Base-by-base conservation (phyloP, 176 grass and related monocot genomes). In the Oryza meridionalis region DNA sequence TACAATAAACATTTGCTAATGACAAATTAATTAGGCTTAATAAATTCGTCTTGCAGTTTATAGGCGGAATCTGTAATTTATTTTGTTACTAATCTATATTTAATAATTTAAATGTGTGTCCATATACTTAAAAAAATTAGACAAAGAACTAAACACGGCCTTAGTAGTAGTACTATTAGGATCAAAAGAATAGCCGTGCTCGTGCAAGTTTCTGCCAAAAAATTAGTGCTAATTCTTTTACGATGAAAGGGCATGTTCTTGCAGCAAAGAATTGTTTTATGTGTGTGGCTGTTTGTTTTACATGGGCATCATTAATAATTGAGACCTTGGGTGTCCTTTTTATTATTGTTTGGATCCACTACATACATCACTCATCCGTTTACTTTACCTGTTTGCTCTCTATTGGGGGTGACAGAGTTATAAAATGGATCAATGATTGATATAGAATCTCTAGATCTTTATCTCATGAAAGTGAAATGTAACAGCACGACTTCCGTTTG, bases 381-480 rank as follows among this genome's bases (percentile, higher is more conserved):
- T 69, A 40, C 29, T 53, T 14, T 5, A 22, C 42, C 51, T n/a
- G 49, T 21, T 59, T 53, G 80, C 46, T 73, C 4, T 73, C 43
- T 35, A 67, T 58, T 77, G 15, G 51, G 32, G 49, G 31, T 22
- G 29, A 42, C 53, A 40, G 55, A 22, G 0, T 61, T 27, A 32
- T 19, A 50, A 13, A 59, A 53, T 22, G 16, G 35, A 32, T 67
- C 64, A 77, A 87, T 82, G 8, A 88, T 73, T 84, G 35, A n/a
- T 33, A 29, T 45, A 42, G 15, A 84, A 84, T 72, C 38, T 29
- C 3, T 42, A 24, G 17, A 58, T 84, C 3, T 24, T 66, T 7
- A 17, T 79, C 59, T 43, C 24, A 19, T 84, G 68, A 77, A 70
- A 70, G 72, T 70, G 78, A 87, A 76, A 82, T 27, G 50, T 16